Conservation (phyloP, 1,284 basidiomycete species). For the Pseudozyma flocculosa region DNA sequence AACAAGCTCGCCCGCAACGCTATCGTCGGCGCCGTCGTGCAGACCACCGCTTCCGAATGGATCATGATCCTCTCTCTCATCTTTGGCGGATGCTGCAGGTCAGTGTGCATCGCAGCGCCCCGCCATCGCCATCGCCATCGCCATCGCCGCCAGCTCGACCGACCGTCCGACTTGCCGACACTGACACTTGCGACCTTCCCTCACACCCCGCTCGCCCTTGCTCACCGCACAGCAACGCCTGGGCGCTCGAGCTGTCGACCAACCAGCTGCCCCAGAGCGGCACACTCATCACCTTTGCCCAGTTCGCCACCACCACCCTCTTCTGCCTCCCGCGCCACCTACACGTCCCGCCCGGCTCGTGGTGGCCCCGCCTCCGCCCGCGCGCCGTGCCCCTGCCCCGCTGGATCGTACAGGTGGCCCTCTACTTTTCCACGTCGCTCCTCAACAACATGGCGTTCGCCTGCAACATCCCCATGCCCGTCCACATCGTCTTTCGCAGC, state of each 20-base stretch:
- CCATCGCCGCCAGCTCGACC: too few relatives aligned
- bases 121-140: too few relatives aligned
- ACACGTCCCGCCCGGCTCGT: constrained; percentile 1
- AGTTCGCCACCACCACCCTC: constrained; percentile 49
- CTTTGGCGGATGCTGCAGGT: constrained; percentile 54
- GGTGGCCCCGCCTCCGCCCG: constrained; percentile 10
- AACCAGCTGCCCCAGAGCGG: constrained; percentile 41
- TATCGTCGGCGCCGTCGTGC: constrained; percentile 6
- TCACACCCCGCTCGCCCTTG: background rate
- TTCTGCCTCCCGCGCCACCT: constrained; percentile 39
- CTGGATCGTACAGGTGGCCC: constrained; percentile 77
- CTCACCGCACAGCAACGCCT: constrained; percentile 38
- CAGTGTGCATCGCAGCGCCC: too few relatives aligned
- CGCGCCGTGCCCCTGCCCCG: constrained; percentile 68
- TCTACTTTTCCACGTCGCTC: constrained; percentile 78
- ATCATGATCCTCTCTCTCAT: constrained; percentile 48
- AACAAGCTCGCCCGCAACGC: constrained; percentile 1
- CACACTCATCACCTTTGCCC: constrained; percentile 52
- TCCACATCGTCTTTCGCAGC: constrained; percentile 91
- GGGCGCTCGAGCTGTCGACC: constrained; percentile 48
- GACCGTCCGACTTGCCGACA: too few relatives aligned
- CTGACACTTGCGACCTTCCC: too few relatives aligned
- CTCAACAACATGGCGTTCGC: constrained; percentile 90
- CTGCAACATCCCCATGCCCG: constrained; percentile 78
- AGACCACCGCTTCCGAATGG: constrained; percentile 34